These are phyloP conservation scores for Panicum miliaceum DNA, from an alignment of 176 grass and related monocot genomes.

Conservation along the genomic window DNA sequence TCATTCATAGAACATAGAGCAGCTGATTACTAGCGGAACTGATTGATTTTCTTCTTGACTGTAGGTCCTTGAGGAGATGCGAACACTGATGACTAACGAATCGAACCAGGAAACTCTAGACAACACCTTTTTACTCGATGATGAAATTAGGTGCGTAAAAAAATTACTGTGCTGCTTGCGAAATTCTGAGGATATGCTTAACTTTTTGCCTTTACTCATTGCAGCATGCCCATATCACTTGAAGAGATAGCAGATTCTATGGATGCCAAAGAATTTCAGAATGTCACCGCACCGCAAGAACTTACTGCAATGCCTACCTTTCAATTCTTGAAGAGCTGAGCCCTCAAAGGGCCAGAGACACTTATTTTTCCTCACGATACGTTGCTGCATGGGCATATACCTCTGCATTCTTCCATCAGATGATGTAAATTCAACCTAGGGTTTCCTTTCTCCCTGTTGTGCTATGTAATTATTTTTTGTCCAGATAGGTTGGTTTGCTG, in stretches of 20 bases:
- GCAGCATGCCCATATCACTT: conserved; percentile 80
- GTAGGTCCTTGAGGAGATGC: conserved; percentile 85
- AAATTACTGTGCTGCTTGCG: not conserved
- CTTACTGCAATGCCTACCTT: conserved; percentile 65
- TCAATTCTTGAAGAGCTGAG: conserved; percentile 69
- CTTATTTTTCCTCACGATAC: not conserved
- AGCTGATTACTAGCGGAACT: conserved; percentile 15
- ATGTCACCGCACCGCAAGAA: conserved; percentile 56
- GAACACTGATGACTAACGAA: conserved; percentile 58
- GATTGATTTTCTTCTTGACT: conserved; percentile 30
- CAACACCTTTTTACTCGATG: conserved; percentile 77
- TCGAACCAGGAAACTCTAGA: conserved; percentile 48
- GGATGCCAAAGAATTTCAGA: conserved; percentile 70
- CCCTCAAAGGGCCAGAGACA: conserved; percentile 19
- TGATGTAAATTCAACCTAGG: conserved; percentile 50
- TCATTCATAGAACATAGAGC: conserved; percentile 6
- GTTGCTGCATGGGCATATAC: not conserved
- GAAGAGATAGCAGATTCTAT: conserved; percentile 77
- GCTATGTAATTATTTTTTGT: conserved; percentile 50
- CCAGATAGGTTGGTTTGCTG: conserved; percentile 36
- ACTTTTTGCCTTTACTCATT: conserved; percentile 29
- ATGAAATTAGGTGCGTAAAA: conserved; percentile 63
- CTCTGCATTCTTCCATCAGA: conserved; percentile 19
- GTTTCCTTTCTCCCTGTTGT: conserved; percentile 36
- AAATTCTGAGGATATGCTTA: conserved; percentile 24